A percentile compares a stretch with the other conserved stretches of the same genome.
Conservation (phyloP, 1,139 yeast genomes). For the Yarrowia galli region DNA sequence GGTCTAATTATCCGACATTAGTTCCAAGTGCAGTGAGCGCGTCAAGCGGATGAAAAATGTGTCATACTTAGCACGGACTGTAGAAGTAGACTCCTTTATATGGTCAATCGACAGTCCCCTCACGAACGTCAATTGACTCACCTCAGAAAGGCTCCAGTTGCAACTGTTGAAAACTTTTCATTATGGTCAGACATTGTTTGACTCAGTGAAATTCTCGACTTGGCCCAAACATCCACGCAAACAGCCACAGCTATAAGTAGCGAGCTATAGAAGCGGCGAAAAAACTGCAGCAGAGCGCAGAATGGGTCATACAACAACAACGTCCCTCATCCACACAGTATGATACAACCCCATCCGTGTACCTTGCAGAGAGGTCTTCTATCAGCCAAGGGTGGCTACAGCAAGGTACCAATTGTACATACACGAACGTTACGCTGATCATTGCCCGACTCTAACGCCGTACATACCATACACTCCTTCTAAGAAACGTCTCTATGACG, state of each 20-base stretch:
- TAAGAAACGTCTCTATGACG: conserved; percentile 3
- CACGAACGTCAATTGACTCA: too few relatives aligned
- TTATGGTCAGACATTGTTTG: background rate
- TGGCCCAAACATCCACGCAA: too few relatives aligned
- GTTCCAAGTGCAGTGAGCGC: too few relatives aligned
- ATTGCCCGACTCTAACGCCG: background rate
- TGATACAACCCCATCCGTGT: background rate
- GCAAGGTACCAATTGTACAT: background rate
- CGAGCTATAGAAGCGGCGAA: background rate
- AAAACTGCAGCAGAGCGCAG: background rate
- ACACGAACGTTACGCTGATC: background rate
- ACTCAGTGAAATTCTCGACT: background rate
- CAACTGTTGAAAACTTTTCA: background rate
- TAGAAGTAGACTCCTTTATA: too few relatives aligned
- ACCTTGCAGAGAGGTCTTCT: conserved; percentile 9
- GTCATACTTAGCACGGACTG: too few relatives aligned
- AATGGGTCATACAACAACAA: background rate
- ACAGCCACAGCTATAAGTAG: background rate
- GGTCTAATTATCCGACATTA: conserved; percentile 1
- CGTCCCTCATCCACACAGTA: background rate
- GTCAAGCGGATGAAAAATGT: too few relatives aligned
- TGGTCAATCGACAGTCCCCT: too few relatives aligned
- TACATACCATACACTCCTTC: background rate
- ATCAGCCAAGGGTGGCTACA: background rate
- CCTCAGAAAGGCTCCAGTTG: background rate